A percentile compares a stretch with the other conserved stretches of the same genome.
phyloP scores from a whole-genome alignment of 169 alveolate species.

The Eimeria necatrix region DNA sequence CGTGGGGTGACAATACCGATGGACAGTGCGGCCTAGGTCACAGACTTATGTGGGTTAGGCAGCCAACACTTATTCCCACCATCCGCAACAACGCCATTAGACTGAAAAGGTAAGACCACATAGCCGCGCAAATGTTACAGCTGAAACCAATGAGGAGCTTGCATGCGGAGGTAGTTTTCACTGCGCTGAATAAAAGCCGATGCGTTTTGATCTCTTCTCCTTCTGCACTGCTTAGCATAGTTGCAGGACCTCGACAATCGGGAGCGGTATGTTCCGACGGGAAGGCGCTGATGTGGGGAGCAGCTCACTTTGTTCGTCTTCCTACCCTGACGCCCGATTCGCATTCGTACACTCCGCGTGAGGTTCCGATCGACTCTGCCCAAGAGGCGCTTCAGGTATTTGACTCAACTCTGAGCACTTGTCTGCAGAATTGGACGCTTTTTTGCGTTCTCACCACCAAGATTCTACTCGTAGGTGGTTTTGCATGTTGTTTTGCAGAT shows the following conservation, averaged over 20 bases:
- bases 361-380: constrained; percentile 52
- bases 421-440: too few relatives aligned
- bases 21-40: constrained; percentile 84
- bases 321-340: constrained; percentile 73
- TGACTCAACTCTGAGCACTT: background rate
- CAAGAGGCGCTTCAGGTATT: constrained; percentile 63
- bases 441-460: too few relatives aligned
- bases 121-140: too few relatives aligned
- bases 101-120: constrained; percentile 43
- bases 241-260: constrained; percentile 81
- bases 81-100: constrained; percentile 55
- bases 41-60: constrained; percentile 46
- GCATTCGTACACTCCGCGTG: constrained; percentile 80
- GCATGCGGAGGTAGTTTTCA: background rate
- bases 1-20: constrained; percentile 81
- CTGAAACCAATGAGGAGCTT: background rate
- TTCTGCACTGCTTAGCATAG: constrained; percentile 57
- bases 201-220: background rate
- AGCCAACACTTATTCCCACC: constrained; percentile 61
- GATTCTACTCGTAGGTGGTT: too few relatives aligned
- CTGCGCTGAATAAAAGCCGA: background rate
- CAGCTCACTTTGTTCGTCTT: constrained; percentile 75
- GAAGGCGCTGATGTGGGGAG: constrained; percentile 80
- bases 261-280: constrained; percentile 79
- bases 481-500: constrained; percentile 65